A percentile compares a stretch with the other conserved stretches of the same genome.
These are phyloP conservation scores for Solanum hybrid DNA, from an alignment of 305 asterid species.

Conservation along the genomic window DNA sequence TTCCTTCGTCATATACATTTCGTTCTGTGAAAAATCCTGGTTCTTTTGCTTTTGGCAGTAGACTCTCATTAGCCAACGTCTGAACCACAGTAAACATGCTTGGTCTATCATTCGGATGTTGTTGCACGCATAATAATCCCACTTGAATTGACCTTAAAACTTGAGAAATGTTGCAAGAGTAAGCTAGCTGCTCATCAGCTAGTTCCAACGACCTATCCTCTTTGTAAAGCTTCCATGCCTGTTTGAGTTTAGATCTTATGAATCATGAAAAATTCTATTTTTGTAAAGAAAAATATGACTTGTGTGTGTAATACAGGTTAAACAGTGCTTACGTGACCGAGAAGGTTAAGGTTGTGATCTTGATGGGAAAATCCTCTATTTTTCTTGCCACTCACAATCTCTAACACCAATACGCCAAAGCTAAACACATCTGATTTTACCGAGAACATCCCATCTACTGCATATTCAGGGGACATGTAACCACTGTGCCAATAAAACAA, in stretches of 20 bases:
- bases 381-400: slow-evolving; percentile 5
- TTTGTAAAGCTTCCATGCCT: slow-evolving; percentile 8
- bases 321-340: background rate
- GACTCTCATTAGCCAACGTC: background rate
- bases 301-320: background rate
- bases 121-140: background rate
- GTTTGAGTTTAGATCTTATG: background rate
- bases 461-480: slow-evolving; percentile 5
- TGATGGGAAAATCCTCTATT: slow-evolving; percentile 2
- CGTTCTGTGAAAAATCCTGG: background rate
- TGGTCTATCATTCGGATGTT: slow-evolving; percentile 1
- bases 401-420: slow-evolving; percentile 2
- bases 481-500: background rate
- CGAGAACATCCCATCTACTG: background rate
- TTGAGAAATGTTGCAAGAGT: background rate
- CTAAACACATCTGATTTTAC: slow-evolving; percentile 6
- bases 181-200: background rate
- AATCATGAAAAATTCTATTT: background rate
- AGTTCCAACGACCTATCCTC: slow-evolving; percentile 1
- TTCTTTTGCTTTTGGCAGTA: slow-evolving; percentile 4
- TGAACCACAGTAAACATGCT: background rate
- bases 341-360: background rate
- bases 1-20: background rate
- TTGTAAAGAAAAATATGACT: background rate
- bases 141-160: background rate